These are phyloP conservation scores for Fusarium abutilonis DNA, from an alignment of 2,329 filamentous ascomycete genomes.

Conservation along the genomic window DNA sequence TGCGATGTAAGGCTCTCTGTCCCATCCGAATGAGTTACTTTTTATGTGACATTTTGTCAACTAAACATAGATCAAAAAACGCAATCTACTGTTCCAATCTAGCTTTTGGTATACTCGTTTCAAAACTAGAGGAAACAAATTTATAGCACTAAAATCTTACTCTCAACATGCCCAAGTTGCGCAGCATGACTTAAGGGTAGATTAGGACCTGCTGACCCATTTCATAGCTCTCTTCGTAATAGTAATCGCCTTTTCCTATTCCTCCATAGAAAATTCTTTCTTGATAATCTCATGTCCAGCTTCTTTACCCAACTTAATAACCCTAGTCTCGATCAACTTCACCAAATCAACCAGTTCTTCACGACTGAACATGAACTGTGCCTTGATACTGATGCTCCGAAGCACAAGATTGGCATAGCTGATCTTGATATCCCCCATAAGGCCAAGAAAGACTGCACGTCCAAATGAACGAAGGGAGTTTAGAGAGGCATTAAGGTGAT, in stretches of 20 bases:
- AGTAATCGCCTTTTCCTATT: slow-evolving; percentile 25
- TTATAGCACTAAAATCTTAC: too few species aligned
- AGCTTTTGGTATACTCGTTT: too few species aligned
- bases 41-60: too few species aligned
- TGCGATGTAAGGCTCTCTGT: too few species aligned
- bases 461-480: neutral
- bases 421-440: slow-evolving; percentile 26
- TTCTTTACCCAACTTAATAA: slow-evolving; percentile 23
- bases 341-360: slow-evolving; percentile 17
- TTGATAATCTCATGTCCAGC: slow-evolving; percentile 30
- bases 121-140: too few species aligned
- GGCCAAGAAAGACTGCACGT: slow-evolving; percentile 10
- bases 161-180: too few species aligned
- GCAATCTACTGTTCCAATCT: too few species aligned
- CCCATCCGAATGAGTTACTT: too few species aligned
- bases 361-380: slow-evolving; percentile 29
- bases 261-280: slow-evolving; percentile 5
- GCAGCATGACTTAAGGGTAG: neutral
- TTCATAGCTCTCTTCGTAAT: slow-evolving; percentile 11
- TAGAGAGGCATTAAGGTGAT: slow-evolving; percentile 18
- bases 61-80: too few species aligned
- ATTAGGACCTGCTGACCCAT: slow-evolving; percentile 35
- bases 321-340: slow-evolving; percentile 27
- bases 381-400: slow-evolving; percentile 26
- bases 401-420: slow-evolving; percentile 21